Conservation (phyloP, 1,284 basidiomycete species). For the Pisolithus thermaeus region DNA sequence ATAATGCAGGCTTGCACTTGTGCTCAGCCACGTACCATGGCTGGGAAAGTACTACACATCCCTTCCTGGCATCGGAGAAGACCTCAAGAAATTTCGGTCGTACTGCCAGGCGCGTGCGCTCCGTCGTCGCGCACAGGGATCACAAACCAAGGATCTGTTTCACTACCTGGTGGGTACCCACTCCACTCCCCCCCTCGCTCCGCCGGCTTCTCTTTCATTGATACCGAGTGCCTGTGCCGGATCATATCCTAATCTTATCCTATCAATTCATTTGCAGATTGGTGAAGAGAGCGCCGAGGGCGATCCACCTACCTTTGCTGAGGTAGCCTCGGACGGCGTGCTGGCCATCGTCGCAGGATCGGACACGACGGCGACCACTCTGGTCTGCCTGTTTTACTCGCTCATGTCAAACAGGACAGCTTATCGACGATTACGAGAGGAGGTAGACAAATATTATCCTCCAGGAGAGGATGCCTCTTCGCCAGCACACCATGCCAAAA, state of each 20-base stretch:
- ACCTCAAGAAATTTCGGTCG: conserved; percentile 28
- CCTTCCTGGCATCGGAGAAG: conserved; percentile 27
- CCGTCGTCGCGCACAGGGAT: conserved; percentile 30
- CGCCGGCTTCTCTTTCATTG: neutral
- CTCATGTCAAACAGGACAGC: conserved; percentile 40
- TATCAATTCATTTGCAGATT: conserved; percentile 26
- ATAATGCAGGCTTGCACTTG: conserved; percentile 26
- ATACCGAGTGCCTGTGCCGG: too few relatives aligned
- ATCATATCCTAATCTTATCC: neutral
- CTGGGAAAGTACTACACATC: conserved; percentile 25
- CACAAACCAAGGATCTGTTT: conserved; percentile 42
- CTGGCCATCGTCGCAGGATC: conserved; percentile 53
- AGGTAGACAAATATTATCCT: conserved; percentile 44
- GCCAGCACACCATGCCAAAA: conserved; percentile 29
- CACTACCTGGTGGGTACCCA: conserved; percentile 16
- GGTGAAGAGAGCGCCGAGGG: conserved; percentile 42
- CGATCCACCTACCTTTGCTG: conserved; percentile 30
- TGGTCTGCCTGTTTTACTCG: conserved; percentile 42
- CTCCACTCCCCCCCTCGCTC: neutral
- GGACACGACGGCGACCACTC: conserved; percentile 46
- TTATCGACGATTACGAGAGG: conserved; percentile 41
- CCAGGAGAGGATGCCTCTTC: conserved; percentile 33
- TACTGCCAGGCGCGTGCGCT: conserved; percentile 30
- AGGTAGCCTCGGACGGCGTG: conserved; percentile 40
- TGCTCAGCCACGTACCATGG: conserved; percentile 42